Base-by-base conservation (phyloP, 2,329 filamentous ascomycete genomes). In the Fusarium setosum region DNA sequence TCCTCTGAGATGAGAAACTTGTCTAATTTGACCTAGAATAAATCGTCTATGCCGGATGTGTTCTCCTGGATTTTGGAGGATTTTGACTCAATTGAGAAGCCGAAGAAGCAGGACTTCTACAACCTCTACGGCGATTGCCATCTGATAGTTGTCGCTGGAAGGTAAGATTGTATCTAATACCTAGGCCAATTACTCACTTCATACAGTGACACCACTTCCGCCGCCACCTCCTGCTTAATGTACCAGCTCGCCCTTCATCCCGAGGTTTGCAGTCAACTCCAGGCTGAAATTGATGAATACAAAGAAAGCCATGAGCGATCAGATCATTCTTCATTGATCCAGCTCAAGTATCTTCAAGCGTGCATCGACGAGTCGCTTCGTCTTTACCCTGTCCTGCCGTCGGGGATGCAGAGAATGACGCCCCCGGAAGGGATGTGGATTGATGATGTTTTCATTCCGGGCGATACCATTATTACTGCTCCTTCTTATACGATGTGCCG, bases 341-440 rank as follows among this genome's bases (percentile, higher is more conserved):
- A 29, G 26, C 26, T 29, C 26, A 29, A 29, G 26, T 29, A 29
- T 44, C 70, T 79, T 13, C 71, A 77, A 50, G 79, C 75, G 15
- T 67, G 72, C 37, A 78, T 81, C 61, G 73, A 81, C 52, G 80
- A 82, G 60, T 54, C 75, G 0, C 66, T 81, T 26, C 69, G 79
- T 1, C 63, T 81, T 4, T 69, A 77, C 56, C 77, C 78, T 4
- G 68, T 78, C 6, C 72, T 79, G 2, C 75, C 76, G 0, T 69
- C 71, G 3, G 76, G 75, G 5, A 32, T 75, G 10, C 69, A 74
- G 32, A 69, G 79, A 3, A 58, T 74, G 12, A 80, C 78, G 2
- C 78, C 79, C 0, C 69, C 73, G 0, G 74, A 77, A 50, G 80
- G 79, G 2, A 55, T 78, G 20, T 59, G 62, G 5, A 69, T 82